Percentiles rank a stretch among this genome's conserved stretches.
phyloP scores from a whole-genome alignment of 179 eudicot species.

The Carnegiea gigantea region DNA sequence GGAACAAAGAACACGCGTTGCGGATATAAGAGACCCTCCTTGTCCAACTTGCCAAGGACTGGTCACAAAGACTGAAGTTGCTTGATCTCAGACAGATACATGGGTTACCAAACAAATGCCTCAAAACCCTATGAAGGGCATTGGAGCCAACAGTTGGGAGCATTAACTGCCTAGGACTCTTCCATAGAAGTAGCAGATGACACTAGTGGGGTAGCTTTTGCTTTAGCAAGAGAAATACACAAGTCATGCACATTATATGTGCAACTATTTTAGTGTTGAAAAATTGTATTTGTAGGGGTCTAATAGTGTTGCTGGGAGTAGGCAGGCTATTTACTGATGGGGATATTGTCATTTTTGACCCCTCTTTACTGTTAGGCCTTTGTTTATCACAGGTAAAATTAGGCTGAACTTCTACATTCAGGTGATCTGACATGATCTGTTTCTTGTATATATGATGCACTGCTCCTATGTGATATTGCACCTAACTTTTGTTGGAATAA shows the following conservation, averaged over 20 bases:
- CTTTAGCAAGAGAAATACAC: not conserved
- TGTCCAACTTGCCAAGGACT: slow-evolving; percentile 50
- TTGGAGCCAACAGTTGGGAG: not conserved
- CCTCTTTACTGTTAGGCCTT: not conserved
- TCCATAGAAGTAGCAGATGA: not conserved
- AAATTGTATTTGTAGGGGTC: not conserved
- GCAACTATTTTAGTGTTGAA: too few relatives aligned
- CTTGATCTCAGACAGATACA: slow-evolving; percentile 9
- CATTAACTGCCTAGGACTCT: not conserved
- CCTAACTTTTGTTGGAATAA: not conserved
- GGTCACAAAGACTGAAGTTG: slow-evolving; percentile 18
- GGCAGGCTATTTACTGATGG: not conserved
- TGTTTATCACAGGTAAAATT: not conserved
- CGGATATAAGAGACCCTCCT: slow-evolving; percentile 63
- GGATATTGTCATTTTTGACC: not conserved
- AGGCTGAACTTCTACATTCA: too few relatives aligned
- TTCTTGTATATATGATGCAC: not conserved
- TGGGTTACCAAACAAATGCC: not conserved
- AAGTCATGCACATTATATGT: too few relatives aligned
- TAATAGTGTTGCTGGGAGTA: too few relatives aligned
- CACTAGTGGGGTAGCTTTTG: not conserved
- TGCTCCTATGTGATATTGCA: not conserved
- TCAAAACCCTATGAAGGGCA: not conserved
- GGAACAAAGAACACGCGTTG: slow-evolving; percentile 41
- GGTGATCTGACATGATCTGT: not conserved